phyloP scores from a whole-genome alignment of 2,329 filamentous ascomycete species.

The Pochonia chlamydosporia region DNA sequence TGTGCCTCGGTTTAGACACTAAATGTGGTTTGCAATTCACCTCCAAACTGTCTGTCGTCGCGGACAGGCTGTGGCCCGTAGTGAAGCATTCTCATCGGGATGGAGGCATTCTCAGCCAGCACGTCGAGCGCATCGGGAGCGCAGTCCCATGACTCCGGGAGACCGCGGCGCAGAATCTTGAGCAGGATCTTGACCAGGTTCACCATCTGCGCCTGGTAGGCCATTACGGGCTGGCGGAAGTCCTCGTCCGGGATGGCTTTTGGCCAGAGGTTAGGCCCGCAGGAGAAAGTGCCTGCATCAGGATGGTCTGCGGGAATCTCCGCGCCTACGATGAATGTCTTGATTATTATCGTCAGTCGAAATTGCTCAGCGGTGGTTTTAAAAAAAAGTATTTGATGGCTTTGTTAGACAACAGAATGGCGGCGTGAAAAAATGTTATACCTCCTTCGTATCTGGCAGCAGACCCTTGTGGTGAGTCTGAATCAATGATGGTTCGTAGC shows the following conservation, averaged over 20 bases:
- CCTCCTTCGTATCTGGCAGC: slow-evolving; percentile 17
- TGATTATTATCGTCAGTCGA: neutral
- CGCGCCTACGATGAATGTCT: slow-evolving; percentile 7
- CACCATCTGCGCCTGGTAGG: neutral
- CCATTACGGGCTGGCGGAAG: slow-evolving; percentile 1
- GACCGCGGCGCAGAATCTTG: neutral
- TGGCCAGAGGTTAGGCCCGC: slow-evolving; percentile 5
- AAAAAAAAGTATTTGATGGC: neutral
- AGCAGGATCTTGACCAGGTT: neutral
- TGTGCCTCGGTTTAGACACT: too few species aligned
- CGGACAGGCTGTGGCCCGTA: slow-evolving; percentile 17
- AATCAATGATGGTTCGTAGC: slow-evolving; percentile 21
- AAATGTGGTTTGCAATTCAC: too few species aligned
- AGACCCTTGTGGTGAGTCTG: slow-evolving; percentile 22
- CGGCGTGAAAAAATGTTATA: neutral
- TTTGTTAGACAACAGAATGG: neutral
- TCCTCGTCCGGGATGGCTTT: neutral
- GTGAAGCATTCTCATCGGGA: slow-evolving; percentile 18
- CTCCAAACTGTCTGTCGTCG: slow-evolving; percentile 19
- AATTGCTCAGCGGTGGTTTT: neutral
- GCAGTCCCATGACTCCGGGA: neutral
- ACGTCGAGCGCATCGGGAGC: neutral
- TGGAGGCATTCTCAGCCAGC: slow-evolving; percentile 1
- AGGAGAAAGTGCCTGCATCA: slow-evolving; percentile 4
- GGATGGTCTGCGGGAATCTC: slow-evolving; percentile 3